phyloP scores from a whole-genome alignment of 2,329 filamentous ascomycete species.

The Diaporthe citriasiana region DNA sequence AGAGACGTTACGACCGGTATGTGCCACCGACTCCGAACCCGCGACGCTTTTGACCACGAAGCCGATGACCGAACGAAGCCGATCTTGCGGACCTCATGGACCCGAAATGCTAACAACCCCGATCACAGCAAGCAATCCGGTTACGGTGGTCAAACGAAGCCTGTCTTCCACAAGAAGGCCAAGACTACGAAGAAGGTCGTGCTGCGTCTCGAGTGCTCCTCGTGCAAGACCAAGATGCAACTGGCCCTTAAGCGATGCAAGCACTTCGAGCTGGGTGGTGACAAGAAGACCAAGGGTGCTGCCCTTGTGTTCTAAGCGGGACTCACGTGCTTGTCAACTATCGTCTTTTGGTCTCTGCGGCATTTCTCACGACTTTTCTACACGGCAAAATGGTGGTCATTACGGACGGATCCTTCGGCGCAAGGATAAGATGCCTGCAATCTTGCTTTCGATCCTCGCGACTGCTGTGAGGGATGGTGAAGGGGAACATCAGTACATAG shows the following conservation, averaged over 20 bases:
- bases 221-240: conserved; percentile 98
- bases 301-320: conserved; percentile 96
- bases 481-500: conserved; percentile 41
- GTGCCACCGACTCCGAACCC: conserved; percentile 28
- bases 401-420: conserved; percentile 43
- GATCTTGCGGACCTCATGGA: not conserved
- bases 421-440: conserved; percentile 43
- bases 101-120: conserved; percentile 17
- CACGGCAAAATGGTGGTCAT: conserved; percentile 43
- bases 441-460: conserved; percentile 43
- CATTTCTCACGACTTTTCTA: conserved; percentile 43
- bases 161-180: conserved; percentile 99
- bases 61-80: not conserved
- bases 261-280: conserved; percentile 99
- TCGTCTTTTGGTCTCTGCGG: conserved; percentile 42
- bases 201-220: conserved; percentile 95
- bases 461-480: conserved; percentile 42
- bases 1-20: conserved; percentile 94
- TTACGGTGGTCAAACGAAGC: conserved; percentile 99
- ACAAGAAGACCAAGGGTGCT: conserved; percentile 99
- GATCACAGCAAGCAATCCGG: conserved; percentile 64
- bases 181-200: conserved; percentile 99
- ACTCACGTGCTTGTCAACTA: conserved; percentile 39
- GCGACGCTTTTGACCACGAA: not conserved
- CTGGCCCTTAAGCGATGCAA: conserved; percentile 99